These are phyloP conservation scores for Solanum ahanhuiri DNA, from an alignment of 257 asterid genomes.

Conservation along the genomic window DNA sequence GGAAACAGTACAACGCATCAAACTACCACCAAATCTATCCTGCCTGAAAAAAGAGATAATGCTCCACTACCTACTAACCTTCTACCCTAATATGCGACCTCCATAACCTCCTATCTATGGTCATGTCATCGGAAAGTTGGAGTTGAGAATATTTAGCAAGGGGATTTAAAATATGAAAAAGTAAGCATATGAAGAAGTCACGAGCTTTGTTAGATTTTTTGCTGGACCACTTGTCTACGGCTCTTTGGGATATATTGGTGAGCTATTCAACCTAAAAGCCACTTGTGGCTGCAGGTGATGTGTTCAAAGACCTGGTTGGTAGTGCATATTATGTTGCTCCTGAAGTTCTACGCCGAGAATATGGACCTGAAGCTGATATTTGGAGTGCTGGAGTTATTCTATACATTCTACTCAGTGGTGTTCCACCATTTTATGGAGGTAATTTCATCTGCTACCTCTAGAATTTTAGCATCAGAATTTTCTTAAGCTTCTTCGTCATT, in stretches of 20 bases:
- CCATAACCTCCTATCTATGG: neutral
- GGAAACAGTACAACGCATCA: neutral
- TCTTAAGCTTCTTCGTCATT: neutral
- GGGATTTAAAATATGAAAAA: neutral
- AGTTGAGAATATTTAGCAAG: neutral
- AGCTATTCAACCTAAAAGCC: neutral
- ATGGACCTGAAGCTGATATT: constrained; percentile 78
- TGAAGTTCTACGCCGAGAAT: constrained; percentile 69
- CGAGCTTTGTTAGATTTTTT: neutral
- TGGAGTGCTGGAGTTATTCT: constrained; percentile 94
- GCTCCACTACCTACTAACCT: neutral
- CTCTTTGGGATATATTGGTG: neutral
- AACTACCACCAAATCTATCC: neutral
- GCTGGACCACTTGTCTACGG: neutral
- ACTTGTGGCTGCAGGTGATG: constrained; percentile 44
- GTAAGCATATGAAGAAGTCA: neutral
- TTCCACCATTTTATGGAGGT: constrained; percentile 98
- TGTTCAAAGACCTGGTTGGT: constrained; percentile 75
- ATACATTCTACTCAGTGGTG: constrained; percentile 71
- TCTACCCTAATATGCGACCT: neutral
- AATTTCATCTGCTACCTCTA: neutral
- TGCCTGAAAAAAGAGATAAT: neutral
- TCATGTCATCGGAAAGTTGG: neutral
- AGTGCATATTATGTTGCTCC: constrained; percentile 94
- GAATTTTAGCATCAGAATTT: neutral